Percentiles rank a stretch among this genome's conserved stretches.
These are phyloP conservation scores for Saussurea involucrata DNA, from an alignment of 129 eudicot species.

Conservation along the genomic window DNA sequence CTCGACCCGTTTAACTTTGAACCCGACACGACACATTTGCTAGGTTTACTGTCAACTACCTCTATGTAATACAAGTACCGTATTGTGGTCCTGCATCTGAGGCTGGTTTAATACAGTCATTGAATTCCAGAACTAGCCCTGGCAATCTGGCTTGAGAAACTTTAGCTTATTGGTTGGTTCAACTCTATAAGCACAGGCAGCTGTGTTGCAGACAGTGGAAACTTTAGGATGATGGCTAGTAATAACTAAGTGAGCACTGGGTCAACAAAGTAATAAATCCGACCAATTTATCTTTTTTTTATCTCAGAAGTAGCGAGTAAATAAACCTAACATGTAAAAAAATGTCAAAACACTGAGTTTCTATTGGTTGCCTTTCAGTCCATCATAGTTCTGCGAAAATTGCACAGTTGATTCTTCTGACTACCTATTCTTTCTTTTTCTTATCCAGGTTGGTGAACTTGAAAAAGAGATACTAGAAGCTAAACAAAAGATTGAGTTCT, in stretches of 20 bases:
- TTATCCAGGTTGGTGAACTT: conserved; percentile 52
- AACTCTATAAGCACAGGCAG: neutral
- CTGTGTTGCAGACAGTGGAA: neutral
- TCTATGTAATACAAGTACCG: neutral
- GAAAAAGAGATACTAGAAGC: conserved; percentile 83
- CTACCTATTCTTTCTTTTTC: neutral
- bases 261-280: neutral
- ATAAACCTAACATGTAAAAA: neutral
- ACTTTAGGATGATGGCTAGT: neutral
- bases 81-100: neutral
- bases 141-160: neutral
- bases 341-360: neutral
- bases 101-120: neutral
- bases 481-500: conserved; percentile 72
- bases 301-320: neutral
- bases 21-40: too few relatives aligned
- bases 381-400: conserved; percentile 3
- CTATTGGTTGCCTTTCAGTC: neutral
- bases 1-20: too few relatives aligned
- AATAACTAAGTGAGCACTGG: neutral
- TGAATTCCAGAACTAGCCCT: neutral
- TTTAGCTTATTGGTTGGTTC: neutral
- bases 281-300: neutral
- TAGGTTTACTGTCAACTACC: neutral
- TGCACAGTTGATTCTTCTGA: conserved; percentile 1